Evolutionary conservation across 345 rosid genomes (phyloP).

Genomic region (Gossypioides kirkii): DNA sequence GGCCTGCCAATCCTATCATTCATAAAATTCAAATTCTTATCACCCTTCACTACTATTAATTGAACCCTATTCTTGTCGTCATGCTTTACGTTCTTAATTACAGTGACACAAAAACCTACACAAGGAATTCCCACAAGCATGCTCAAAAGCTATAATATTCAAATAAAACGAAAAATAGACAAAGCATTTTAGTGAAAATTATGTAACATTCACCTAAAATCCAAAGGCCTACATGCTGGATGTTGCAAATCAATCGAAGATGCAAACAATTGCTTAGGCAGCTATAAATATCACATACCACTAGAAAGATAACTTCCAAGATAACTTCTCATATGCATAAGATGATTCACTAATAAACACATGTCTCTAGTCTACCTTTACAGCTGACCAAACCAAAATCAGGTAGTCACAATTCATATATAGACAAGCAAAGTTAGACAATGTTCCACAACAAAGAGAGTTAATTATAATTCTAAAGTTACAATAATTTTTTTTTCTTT

Average conservation of each 20-base stretch:
- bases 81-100: background rate
- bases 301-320: background rate
- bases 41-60: background rate
- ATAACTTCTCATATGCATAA: background rate
- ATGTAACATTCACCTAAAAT: background rate
- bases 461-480: background rate
- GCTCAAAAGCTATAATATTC: background rate
- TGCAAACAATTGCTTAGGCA: slow-evolving; percentile 2
- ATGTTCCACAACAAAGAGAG: background rate
- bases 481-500: background rate
- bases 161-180: background rate
- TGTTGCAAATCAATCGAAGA: background rate
- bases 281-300: background rate
- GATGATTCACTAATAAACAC: background rate
- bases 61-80: background rate
- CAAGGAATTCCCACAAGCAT: background rate
- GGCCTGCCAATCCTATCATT: background rate
- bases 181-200: background rate
- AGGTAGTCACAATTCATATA: background rate
- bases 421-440: background rate
- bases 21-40: background rate
- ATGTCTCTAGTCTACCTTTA: background rate
- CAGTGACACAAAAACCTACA: background rate
- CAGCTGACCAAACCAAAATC: background rate
- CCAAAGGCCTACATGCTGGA: background rate